phyloP scores from a whole-genome alignment of 2,329 filamentous ascomycete genomes.

The Verticillium longisporum region DNA sequence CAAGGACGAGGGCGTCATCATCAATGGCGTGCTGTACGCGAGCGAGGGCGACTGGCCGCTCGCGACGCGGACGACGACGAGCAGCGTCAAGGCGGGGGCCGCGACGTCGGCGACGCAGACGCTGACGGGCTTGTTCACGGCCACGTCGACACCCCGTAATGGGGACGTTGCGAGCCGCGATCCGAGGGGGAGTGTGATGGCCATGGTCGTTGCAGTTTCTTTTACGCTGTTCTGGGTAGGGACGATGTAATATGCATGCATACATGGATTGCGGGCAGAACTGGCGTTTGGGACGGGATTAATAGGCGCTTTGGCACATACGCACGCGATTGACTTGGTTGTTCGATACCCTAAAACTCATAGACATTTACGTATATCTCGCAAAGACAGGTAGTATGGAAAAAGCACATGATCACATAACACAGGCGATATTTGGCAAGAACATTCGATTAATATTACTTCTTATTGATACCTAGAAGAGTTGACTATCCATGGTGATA shows the following conservation, averaged over 20 bases:
- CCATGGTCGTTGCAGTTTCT: constrained; percentile 16
- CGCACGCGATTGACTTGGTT: not conserved
- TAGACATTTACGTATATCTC: not conserved
- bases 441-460: too few relatives aligned
- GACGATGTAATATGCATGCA: not conserved
- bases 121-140: constrained; percentile 3
- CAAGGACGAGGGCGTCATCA: constrained; percentile 44
- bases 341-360: not conserved
- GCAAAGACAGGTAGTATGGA: too few relatives aligned
- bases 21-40: constrained; percentile 51
- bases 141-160: constrained; percentile 1
- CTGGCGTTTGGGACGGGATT: not conserved
- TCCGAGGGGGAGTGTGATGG: constrained; percentile 3
- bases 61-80: constrained; percentile 16
- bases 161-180: not conserved
- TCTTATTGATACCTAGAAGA: not conserved
- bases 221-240: not conserved
- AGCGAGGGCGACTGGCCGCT: constrained; percentile 33
- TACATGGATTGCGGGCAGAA: not conserved
- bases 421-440: too few relatives aligned
- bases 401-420: not conserved
- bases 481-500: too few relatives aligned
- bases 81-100: constrained; percentile 12
- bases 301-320: not conserved
- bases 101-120: constrained; percentile 29